Evolutionary conservation across 768 basidiomycete genomes (phyloP).

Genomic region (Coprinopsis sp.): DNA sequence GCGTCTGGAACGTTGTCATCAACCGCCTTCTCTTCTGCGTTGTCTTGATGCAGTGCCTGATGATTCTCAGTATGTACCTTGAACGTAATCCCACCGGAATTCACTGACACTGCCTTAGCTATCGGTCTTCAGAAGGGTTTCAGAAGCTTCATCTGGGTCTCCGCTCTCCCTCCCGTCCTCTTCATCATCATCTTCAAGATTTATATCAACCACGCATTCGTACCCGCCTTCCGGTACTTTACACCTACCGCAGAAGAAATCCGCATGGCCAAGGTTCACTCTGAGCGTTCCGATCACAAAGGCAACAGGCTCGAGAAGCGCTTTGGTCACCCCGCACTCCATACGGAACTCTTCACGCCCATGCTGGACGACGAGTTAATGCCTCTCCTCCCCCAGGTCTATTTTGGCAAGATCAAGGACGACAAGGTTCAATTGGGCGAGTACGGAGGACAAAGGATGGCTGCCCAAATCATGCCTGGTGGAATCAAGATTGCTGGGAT

Average conservation of each 20-base stretch:
- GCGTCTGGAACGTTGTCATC: constrained; percentile 89
- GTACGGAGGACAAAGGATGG: constrained; percentile 73
- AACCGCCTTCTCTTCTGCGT: constrained; percentile 80
- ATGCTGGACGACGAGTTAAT: constrained; percentile 87
- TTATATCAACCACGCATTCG: constrained; percentile 67
- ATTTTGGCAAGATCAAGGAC: constrained; percentile 62
- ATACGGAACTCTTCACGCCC: constrained; percentile 81
- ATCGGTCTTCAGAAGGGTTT: constrained; percentile 80
- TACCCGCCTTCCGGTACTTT: constrained; percentile 72
- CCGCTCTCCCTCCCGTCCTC: constrained; percentile 83
- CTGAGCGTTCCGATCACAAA: constrained; percentile 67
- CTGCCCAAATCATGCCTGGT: constrained; percentile 68
- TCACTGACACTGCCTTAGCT: constrained; percentile 38
- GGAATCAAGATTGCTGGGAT: constrained; percentile 82
- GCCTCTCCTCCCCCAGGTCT: constrained; percentile 70
- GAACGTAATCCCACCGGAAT: neutral
- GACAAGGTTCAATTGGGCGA: constrained; percentile 67
- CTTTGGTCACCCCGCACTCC: constrained; percentile 92
- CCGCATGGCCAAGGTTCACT: constrained; percentile 67
- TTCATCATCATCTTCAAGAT: constrained; percentile 80
- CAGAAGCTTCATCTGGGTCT: constrained; percentile 72
- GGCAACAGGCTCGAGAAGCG: constrained; percentile 80
- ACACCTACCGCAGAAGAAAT: constrained; percentile 80
- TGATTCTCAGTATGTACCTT: constrained; percentile 72
- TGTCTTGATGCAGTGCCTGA: constrained; percentile 82